A percentile compares a stretch with the other conserved stretches of the same genome.
Conservation (phyloP, 768 basidiomycete species). For the Agaricus subrufescens region DNA sequence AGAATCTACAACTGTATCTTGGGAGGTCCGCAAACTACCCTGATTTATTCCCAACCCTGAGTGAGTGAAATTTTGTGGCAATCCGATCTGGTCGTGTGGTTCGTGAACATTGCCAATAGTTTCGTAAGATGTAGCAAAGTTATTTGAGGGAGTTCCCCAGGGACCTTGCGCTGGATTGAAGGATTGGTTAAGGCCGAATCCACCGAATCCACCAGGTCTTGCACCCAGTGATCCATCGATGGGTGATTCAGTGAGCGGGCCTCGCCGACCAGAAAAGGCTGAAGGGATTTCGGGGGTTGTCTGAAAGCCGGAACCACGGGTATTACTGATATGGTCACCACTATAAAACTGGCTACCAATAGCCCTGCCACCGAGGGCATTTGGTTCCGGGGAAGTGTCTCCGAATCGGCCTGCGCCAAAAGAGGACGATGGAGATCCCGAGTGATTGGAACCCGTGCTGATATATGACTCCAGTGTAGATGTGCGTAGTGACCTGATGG, state of each 20-base stretch:
- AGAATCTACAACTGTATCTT: conserved; percentile 2
- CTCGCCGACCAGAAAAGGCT: conserved; percentile 29
- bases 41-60: conserved; percentile 2
- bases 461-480: conserved; percentile 65
- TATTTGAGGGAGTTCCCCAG: conserved; percentile 9
- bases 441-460: conserved; percentile 46
- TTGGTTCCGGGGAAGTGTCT: conserved; percentile 67
- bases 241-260: conserved; percentile 33
- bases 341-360: conserved; percentile 29
- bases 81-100: conserved; percentile 1
- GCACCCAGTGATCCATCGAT: conserved; percentile 28
- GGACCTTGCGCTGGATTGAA: conserved; percentile 12
- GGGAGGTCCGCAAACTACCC: conserved; percentile 1
- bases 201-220: neutral
- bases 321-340: conserved; percentile 23
- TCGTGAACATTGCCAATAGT: neutral
- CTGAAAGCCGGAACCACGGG: conserved; percentile 17
- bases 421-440: conserved; percentile 73
- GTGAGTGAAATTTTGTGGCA: neutral
- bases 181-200: conserved; percentile 7
- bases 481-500: conserved; percentile 52
- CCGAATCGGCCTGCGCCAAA: conserved; percentile 60
- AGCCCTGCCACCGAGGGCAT: conserved; percentile 46
- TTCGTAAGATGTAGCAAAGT: conserved; percentile 1
- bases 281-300: conserved; percentile 14